phyloP scores from a whole-genome alignment of 1,139 yeast species.

The Wickerhamiella pararugosa region DNA sequence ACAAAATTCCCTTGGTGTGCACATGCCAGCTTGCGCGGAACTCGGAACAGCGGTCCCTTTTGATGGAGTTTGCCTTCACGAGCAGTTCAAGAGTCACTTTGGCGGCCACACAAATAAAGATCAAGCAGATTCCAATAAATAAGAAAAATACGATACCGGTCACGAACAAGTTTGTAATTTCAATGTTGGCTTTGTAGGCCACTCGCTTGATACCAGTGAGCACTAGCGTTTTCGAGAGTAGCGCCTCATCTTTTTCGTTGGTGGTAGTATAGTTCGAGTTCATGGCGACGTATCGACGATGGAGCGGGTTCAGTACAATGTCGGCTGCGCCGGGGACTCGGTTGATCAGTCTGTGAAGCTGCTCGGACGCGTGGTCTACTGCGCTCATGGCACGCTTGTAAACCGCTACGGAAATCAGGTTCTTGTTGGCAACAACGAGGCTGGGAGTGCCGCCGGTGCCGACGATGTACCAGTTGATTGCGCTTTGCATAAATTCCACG shows the following conservation, averaged over 20 bases:
- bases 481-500: constrained; percentile 66
- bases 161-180: constrained; percentile 68
- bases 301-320: constrained; percentile 3
- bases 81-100: constrained; percentile 63
- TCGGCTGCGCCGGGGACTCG: constrained; percentile 4
- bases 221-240: constrained; percentile 53
- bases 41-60: constrained; percentile 47
- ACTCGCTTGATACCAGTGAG: constrained; percentile 89
- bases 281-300: constrained; percentile 8
- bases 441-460: constrained; percentile 90
- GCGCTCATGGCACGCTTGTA: constrained; percentile 28
- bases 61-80: constrained; percentile 44
- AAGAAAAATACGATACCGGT: constrained; percentile 76
- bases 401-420: constrained; percentile 59
- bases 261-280: constrained; percentile 40
- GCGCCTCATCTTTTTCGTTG: constrained; percentile 43
- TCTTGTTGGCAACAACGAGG: constrained; percentile 44
- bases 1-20: constrained; percentile 75
- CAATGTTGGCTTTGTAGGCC: constrained; percentile 69
- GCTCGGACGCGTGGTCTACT: constrained; percentile 7
- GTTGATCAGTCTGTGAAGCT: constrained; percentile 11
- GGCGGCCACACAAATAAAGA: constrained; percentile 48
- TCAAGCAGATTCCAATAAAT: constrained; percentile 59
- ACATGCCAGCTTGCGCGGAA: constrained; percentile 71
- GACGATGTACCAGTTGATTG: constrained; percentile 89